A percentile compares a stretch with the other conserved stretches of the same genome.
phyloP scores from a whole-genome alignment of 2,329 filamentous ascomycete genomes.

The Alternaria sp. region DNA sequence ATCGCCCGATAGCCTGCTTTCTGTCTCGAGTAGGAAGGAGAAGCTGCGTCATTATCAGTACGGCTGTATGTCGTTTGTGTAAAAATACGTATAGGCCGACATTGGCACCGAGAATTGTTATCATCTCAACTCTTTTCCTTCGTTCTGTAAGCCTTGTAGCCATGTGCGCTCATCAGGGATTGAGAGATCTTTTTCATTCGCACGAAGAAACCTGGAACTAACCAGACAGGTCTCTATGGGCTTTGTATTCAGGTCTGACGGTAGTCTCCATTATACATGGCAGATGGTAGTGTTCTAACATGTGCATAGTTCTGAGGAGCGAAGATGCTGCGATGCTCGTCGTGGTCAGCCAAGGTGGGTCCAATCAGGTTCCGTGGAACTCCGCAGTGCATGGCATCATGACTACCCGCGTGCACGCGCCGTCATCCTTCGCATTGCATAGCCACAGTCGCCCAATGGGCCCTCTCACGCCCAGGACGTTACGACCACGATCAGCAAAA shows the following conservation, averaged over 20 bases:
- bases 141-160: neutral
- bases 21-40: neutral
- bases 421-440: conserved; percentile 4
- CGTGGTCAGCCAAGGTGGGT: neutral
- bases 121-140: neutral
- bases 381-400: neutral
- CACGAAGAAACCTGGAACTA: too few relatives aligned
- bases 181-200: too few relatives aligned
- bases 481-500: conserved; percentile 15
- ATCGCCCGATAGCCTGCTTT: too few relatives aligned
- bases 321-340: neutral
- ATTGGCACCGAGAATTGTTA: neutral
- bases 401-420: neutral
- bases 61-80: neutral
- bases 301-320: neutral
- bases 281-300: neutral
- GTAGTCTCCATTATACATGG: too few relatives aligned
- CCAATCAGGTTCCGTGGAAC: neutral
- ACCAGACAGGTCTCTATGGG: too few relatives aligned
- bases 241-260: too few relatives aligned
- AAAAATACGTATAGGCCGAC: neutral
- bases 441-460: conserved; percentile 10
- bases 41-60: neutral
- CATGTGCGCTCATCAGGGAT: neutral
- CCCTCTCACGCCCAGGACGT: conserved; percentile 7